Conservation (phyloP, 2,329 filamentous ascomycete species). For the Didymella exigua region DNA sequence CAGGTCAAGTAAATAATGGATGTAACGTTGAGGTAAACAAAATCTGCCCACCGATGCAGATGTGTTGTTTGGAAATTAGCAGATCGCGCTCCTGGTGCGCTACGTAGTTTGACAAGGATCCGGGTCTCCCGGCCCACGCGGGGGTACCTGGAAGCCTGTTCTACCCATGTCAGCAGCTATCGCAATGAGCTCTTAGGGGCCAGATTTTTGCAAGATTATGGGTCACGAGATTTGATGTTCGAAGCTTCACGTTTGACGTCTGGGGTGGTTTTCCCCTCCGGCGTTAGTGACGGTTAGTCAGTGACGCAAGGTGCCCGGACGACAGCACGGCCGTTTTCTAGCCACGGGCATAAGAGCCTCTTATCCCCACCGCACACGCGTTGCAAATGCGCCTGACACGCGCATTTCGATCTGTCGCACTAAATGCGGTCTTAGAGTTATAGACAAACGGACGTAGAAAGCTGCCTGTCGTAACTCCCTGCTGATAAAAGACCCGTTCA, state of each 20-base stretch:
- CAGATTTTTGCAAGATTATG: constrained; percentile 6
- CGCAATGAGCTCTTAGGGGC: constrained; percentile 5
- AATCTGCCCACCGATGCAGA: not conserved
- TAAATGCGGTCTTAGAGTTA: not conserved
- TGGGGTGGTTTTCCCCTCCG: not conserved
- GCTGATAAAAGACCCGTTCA: not conserved
- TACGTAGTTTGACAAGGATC: constrained; percentile 21
- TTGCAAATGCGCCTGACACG: not conserved
- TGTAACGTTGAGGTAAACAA: constrained; percentile 12
- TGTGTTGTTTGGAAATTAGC: constrained; percentile 8
- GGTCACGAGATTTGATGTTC: not conserved
- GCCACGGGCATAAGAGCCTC: not conserved
- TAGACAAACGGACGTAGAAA: not conserved
- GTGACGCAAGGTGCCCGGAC: constrained; percentile 3
- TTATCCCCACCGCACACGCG: constrained; percentile 3
- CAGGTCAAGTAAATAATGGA: constrained; percentile 13
- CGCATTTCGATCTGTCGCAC: not conserved
- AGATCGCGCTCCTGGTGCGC: constrained; percentile 2
- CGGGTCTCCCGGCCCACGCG: constrained; percentile 14
- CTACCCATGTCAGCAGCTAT: constrained; percentile 21
- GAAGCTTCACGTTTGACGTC: not conserved
- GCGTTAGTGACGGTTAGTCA: constrained; percentile 6
- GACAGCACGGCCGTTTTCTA: constrained; percentile 8
- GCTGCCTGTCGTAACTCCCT: not conserved
- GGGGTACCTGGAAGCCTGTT: constrained; percentile 18